These are phyloP conservation scores for Taxillus chinensis DNA, from an alignment of 164 flowering plant species.

Conservation along the genomic window DNA sequence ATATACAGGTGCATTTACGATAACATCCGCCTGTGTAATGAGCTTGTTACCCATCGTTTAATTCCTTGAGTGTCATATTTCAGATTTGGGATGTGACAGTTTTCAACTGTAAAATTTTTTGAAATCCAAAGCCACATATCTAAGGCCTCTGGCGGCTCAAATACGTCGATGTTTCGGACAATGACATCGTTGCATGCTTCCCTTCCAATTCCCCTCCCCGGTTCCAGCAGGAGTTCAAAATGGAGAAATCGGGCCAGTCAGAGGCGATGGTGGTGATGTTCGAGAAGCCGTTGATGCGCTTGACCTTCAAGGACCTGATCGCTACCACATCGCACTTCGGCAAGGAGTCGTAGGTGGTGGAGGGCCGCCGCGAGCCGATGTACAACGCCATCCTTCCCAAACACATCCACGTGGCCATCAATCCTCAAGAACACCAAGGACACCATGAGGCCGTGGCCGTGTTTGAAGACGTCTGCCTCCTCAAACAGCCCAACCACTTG, in stretches of 20 bases:
- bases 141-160: slow-evolving; percentile 30
- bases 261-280: slow-evolving; percentile 78
- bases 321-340: slow-evolving; percentile 84
- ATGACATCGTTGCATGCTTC: slow-evolving; percentile 43
- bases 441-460: slow-evolving; percentile 39
- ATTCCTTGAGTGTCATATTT: no score
- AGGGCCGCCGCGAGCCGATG: slow-evolving; percentile 81
- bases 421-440: slow-evolving; percentile 54
- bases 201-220: slow-evolving; percentile 66
- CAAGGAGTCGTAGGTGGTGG: slow-evolving; percentile 66
- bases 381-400: slow-evolving; percentile 81
- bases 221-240: slow-evolving; percentile 28
- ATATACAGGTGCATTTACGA: no score
- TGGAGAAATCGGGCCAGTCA: slow-evolving; percentile 73
- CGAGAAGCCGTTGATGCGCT: slow-evolving; percentile 80
- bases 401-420: slow-evolving; percentile 85
- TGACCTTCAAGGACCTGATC: slow-evolving; percentile 77
- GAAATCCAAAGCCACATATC: slow-evolving; percentile 24
- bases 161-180: slow-evolving; percentile 53
- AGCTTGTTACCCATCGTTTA: no score
- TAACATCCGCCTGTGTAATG: no score
- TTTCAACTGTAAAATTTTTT: slow-evolving; percentile 51
- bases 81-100: slow-evolving; percentile 6
- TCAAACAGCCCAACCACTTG: slow-evolving; percentile 82
- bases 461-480: slow-evolving; percentile 49